Evolutionary conservation across 768 basidiomycete genomes (phyloP), one percentile per base, ranked within the genome.

Genomic region (Boletus pseudopeckii): DNA sequence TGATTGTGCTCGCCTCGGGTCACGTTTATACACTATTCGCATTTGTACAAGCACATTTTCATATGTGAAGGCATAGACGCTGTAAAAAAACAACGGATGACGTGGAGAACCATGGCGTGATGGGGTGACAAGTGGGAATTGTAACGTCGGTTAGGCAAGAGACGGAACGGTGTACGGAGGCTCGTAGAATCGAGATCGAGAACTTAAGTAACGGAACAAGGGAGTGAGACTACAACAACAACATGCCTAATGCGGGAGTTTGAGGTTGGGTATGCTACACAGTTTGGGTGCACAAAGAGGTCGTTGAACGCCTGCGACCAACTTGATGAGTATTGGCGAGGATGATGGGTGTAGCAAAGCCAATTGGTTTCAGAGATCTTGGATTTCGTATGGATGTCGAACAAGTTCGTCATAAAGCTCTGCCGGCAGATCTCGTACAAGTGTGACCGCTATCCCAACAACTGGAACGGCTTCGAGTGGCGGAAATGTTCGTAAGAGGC

Each of bases 381-480:
- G 60, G 11, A 78, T 71, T 20, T 88, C 85, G 60, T 84, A 95
- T 7, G 93, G 92, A 72, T 97, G 93, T 58, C 83, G 82, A 52
- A 92, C 91, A 24, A 96, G 82, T 69, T 92, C 90, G 44, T 92
- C 89, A 62, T 95, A 97, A 5, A 96, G 75, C 24, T 89, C 90
- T 37, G 86, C 62, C 1, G 92, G 93, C 11, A 98, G 78, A 62
- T 98, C 94, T 52, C 93, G 85, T 24, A 98, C 92, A 38, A 98
- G 84, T 0, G 92, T 93, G 15, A 98, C 92, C 1, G 94, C 92
- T 62, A 98, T 92, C 2, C 90, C 92, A 49, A 98, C 88, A 45
- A 98, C 88, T 33, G 88, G 85, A 15, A 86, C 70, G 1, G 94
- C 91, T 59, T 96, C 86, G 1, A 99, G 79, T 0, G 92, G 89